A percentile compares a stretch with the other conserved stretches of the same genome.
Evolutionary conservation across 1,284 basidiomycete species (phyloP).

Genomic region (Malassezia vespertilionis): DNA sequence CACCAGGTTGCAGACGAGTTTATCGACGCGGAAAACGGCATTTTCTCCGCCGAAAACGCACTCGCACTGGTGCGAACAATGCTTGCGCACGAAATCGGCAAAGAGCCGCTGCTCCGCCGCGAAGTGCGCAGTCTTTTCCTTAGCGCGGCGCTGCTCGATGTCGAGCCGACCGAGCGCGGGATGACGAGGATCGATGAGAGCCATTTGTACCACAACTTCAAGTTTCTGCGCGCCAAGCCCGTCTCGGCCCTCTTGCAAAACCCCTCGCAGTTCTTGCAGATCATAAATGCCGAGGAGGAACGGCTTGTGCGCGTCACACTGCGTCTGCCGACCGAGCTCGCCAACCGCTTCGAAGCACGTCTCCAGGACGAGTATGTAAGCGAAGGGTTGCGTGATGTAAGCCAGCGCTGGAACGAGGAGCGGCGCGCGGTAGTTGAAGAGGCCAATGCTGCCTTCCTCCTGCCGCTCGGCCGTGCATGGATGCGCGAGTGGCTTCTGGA

Average conservation of each 20-base stretch:
- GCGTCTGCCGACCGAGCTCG: slow-evolving; percentile 50
- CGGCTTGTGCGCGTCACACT: slow-evolving; percentile 71
- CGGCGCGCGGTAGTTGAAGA: slow-evolving; percentile 68
- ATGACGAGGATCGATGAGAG: slow-evolving; percentile 76
- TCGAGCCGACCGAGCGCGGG: slow-evolving; percentile 84
- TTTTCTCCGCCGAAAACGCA: slow-evolving; percentile 24
- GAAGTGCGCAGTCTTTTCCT: slow-evolving; percentile 69
- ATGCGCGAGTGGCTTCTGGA: slow-evolving; percentile 76
- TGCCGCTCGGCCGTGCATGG: slow-evolving; percentile 77
- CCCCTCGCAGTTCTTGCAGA: slow-evolving; percentile 70
- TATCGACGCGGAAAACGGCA: slow-evolving; percentile 27
- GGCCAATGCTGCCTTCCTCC: slow-evolving; percentile 64
- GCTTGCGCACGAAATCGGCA: slow-evolving; percentile 77
- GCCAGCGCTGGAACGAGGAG: slow-evolving; percentile 84
- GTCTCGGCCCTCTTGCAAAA: slow-evolving; percentile 56
- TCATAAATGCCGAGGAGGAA: slow-evolving; percentile 79
- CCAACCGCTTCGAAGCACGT: slow-evolving; percentile 27
- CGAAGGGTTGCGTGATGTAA: slow-evolving; percentile 71
- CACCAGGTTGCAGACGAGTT: slow-evolving; percentile 38
- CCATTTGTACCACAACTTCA: slow-evolving; percentile 86
- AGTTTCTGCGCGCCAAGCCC: slow-evolving; percentile 78
- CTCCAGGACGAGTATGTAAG: slow-evolving; percentile 74
- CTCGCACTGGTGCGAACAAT: slow-evolving; percentile 61
- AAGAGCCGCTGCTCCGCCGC: slow-evolving; percentile 77
- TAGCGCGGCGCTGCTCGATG: slow-evolving; percentile 65